Evolutionary conservation across 345 rosid species (phyloP).

Genomic region (Triadica sebifera): DNA sequence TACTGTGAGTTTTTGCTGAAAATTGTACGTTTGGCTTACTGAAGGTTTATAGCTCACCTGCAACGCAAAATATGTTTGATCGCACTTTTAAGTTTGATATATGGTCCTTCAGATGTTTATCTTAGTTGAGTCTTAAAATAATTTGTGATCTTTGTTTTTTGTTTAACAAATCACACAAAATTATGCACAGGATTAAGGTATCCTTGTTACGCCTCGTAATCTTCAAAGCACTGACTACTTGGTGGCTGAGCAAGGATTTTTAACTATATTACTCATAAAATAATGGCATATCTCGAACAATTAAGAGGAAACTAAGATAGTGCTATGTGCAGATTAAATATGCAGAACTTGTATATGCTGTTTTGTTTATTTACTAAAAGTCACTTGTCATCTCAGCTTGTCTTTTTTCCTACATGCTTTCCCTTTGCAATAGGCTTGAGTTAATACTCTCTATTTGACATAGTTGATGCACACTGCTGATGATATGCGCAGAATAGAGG

Average conservation of each 20-base stretch:
- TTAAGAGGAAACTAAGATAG: not conserved
- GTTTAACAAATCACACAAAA: not conserved
- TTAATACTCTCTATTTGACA: slow-evolving; percentile 15
- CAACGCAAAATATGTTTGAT: not conserved
- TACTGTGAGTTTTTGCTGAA: not conserved
- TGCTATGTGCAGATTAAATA: too few species aligned
- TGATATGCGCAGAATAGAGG: slow-evolving; percentile 49
- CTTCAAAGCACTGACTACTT: not conserved
- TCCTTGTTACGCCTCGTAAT: not conserved
- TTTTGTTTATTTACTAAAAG: not conserved
- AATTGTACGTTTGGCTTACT: not conserved
- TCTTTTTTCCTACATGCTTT: not conserved
- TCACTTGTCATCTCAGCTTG: not conserved
- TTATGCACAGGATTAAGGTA: not conserved
- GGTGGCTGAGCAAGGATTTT: not conserved
- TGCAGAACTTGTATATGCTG: too few species aligned
- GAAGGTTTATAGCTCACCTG: not conserved
- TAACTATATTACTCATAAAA: not conserved
- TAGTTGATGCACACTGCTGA: slow-evolving; percentile 54
- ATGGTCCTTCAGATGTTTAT: not conserved
- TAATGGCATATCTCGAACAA: not conserved
- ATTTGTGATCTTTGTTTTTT: not conserved
- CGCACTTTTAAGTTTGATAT: not conserved
- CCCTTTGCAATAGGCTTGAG: not conserved
- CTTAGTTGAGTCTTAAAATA: not conserved